phyloP scores from a whole-genome alignment of 2,329 filamentous ascomycete species.

The Balansia obtecta region DNA sequence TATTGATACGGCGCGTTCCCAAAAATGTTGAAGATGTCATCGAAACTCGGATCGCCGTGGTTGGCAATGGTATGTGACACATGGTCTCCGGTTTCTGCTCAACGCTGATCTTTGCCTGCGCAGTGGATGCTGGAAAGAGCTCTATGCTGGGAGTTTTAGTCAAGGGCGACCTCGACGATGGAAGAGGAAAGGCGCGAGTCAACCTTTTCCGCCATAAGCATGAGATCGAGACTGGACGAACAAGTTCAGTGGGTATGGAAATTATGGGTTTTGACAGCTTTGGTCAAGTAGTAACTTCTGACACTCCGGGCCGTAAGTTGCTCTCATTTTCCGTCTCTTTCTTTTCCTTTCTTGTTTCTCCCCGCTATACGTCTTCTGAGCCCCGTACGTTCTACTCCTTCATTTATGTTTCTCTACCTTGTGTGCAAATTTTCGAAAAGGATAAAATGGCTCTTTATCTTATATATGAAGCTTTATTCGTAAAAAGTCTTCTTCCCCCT shows the following conservation, averaged over 20 bases:
- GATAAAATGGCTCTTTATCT: too few species aligned
- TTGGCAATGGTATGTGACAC: conserved; percentile 62
- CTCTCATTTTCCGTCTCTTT: too few species aligned
- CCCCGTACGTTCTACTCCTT: too few species aligned
- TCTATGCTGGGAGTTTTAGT: conserved; percentile 92
- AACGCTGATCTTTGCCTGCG: background rate
- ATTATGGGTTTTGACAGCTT: conserved; percentile 93
- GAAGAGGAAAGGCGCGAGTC: conserved; percentile 81
- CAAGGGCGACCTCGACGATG: conserved; percentile 90
- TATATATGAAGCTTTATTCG: too few species aligned
- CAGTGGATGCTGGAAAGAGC: conserved; percentile 90
- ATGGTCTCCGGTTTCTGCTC: too few species aligned
- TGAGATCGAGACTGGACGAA: conserved; percentile 89
- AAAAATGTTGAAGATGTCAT: conserved; percentile 74
- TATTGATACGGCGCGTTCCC: conserved; percentile 68
- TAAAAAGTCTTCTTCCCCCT: too few species aligned
- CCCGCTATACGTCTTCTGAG: too few species aligned
- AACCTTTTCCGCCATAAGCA: conserved; percentile 98
- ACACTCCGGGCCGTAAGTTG: conserved; percentile 64
- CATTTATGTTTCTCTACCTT: too few species aligned
- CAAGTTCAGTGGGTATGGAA: conserved; percentile 95
- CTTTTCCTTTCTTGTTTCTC: background rate
- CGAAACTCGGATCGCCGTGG: conserved; percentile 90
- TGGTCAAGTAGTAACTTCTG: conserved; percentile 71
- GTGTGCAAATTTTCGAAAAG: too few species aligned